Conservation (phyloP, 1,284 basidiomycete species). For the Ceratobasidium sp. region DNA sequence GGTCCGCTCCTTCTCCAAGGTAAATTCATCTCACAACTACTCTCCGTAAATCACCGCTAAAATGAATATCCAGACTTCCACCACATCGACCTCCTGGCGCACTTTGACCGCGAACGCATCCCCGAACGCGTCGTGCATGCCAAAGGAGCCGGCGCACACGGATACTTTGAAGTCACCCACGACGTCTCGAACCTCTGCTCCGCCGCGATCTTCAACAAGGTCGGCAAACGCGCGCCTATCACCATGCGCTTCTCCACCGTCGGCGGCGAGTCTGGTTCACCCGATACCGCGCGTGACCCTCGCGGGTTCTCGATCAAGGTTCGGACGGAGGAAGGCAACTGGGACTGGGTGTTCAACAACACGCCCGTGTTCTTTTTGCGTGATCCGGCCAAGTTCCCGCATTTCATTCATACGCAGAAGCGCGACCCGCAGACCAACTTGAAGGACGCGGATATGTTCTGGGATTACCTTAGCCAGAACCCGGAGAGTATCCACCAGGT, state of each 20-base stretch:
- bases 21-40: constrained; percentile 56
- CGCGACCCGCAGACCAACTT: constrained; percentile 90
- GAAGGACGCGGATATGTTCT: constrained; percentile 86
- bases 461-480: constrained; percentile 94
- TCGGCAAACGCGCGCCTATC: constrained; percentile 77
- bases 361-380: constrained; percentile 92
- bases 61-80: constrained; percentile 75
- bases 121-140: constrained; percentile 94
- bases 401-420: constrained; percentile 97
- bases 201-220: constrained; percentile 77
- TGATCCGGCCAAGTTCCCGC: constrained; percentile 87
- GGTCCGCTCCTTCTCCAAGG: constrained; percentile 92
- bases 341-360: constrained; percentile 85
- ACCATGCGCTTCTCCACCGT: constrained; percentile 92
- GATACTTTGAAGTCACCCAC: constrained; percentile 90
- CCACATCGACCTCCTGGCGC: constrained; percentile 88
- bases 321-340: constrained; percentile 88
- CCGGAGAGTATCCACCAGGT: constrained; percentile 90
- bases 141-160: constrained; percentile 91
- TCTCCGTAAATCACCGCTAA: neutral
- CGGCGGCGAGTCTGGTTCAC: constrained; percentile 88
- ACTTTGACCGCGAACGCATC: constrained; percentile 95
- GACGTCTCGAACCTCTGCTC: constrained; percentile 85
- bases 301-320: constrained; percentile 94
- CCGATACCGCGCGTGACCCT: constrained; percentile 92